phyloP scores from a whole-genome alignment of 768 basidiomycete genomes.

The Phylloporus sp. region DNA sequence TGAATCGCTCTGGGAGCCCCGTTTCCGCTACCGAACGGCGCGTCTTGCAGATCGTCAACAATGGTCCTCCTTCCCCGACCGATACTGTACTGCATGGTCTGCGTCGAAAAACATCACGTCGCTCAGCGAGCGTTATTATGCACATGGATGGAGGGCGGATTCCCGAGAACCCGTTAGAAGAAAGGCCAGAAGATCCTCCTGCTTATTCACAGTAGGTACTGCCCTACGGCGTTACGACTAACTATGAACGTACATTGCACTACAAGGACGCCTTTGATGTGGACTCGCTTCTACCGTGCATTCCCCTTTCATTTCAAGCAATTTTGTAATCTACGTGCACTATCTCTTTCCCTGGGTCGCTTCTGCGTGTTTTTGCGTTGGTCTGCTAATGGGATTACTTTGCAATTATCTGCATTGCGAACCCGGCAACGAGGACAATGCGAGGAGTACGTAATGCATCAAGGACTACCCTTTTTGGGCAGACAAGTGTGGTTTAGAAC shows the following conservation, averaged over 20 bases:
- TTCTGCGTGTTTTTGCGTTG: not conserved
- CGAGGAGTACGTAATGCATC: constrained; percentile 10
- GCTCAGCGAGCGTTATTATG: constrained; percentile 15
- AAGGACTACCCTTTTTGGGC: not conserved
- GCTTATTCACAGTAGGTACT: constrained; percentile 18
- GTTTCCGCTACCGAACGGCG: constrained; percentile 18
- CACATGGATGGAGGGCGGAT: constrained; percentile 27
- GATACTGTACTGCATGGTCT: constrained; percentile 1
- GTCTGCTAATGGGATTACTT: constrained; percentile 2
- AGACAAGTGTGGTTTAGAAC: constrained; percentile 22
- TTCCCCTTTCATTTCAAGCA: constrained; percentile 1
- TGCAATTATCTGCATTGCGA: not conserved
- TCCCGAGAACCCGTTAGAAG: not conserved
- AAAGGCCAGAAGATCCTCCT: constrained; percentile 17
- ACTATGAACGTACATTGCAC: constrained; percentile 10
- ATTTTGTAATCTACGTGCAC: constrained; percentile 12
- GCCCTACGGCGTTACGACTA: constrained; percentile 11
- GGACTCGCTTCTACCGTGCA: constrained; percentile 15
- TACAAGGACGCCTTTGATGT: constrained; percentile 8
- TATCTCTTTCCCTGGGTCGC: constrained; percentile 2
- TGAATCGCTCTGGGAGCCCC: constrained; percentile 21
- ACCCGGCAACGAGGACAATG: constrained; percentile 23
- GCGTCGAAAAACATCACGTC: not conserved
- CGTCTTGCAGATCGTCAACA: constrained; percentile 27
- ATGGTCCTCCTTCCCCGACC: constrained; percentile 20